Evolutionary conservation across 257 asterid genomes (phyloP).

Genomic region (Haberlea rhodopensis): DNA sequence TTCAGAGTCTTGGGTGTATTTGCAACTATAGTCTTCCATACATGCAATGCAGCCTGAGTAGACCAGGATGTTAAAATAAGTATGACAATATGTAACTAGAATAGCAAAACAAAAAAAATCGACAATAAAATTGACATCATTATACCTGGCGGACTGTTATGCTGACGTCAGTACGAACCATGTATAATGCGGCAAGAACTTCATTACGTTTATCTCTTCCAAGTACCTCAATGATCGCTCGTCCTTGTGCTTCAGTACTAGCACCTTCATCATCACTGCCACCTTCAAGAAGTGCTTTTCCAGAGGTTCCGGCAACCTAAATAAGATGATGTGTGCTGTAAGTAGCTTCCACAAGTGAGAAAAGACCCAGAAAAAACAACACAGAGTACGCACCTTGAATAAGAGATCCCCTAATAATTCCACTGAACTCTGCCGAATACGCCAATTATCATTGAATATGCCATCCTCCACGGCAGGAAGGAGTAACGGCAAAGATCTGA

Average conservation of each 20-base stretch:
- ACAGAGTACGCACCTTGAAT: constrained; percentile 62
- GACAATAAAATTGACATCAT: constrained; percentile 1
- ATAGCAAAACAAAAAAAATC: constrained; percentile 27
- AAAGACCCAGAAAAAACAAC: constrained; percentile 1
- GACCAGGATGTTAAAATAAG: constrained; percentile 21
- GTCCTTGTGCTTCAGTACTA: constrained; percentile 99
- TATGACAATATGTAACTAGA: constrained; percentile 20
- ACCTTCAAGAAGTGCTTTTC: constrained; percentile 98
- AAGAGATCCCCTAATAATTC: constrained; percentile 95
- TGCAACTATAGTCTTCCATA: constrained; percentile 98
- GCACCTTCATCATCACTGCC: constrained; percentile 99
- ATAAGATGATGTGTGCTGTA: constrained; percentile 23
- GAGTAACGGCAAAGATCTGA: constrained; percentile 89
- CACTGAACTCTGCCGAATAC: constrained; percentile 98
- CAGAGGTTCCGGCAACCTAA: constrained; percentile 99
- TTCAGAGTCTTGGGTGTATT: constrained; percentile 95
- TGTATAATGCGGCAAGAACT: constrained; percentile 96
- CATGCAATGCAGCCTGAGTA: constrained; percentile 93
- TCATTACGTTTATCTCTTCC: constrained; percentile 96
- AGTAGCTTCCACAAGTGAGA: constrained; percentile 21
- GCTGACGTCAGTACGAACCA: constrained; percentile 98
- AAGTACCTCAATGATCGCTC: constrained; percentile 97
- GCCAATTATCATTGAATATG: constrained; percentile 97
- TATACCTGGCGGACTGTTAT: constrained; percentile 95
- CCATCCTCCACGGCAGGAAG: constrained; percentile 99